These are phyloP conservation scores for Mycogone perniciosa DNA, from an alignment of 2,329 filamentous ascomycete genomes.

Conservation along the genomic window DNA sequence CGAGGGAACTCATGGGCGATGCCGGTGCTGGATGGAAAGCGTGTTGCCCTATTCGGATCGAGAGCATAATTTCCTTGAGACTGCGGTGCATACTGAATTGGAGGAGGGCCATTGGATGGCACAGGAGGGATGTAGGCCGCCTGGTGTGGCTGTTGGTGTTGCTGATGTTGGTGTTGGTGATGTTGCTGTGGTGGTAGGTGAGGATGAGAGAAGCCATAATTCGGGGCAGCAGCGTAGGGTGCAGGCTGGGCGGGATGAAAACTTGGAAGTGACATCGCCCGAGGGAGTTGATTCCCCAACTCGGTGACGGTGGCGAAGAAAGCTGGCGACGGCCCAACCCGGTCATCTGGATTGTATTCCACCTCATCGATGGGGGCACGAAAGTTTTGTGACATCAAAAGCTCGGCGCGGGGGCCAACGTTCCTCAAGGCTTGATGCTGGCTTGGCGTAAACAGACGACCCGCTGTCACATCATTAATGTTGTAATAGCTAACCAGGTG, in stretches of 20 bases:
- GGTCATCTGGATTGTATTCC: constrained; percentile 28
- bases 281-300: constrained; percentile 18
- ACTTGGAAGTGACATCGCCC: constrained; percentile 20
- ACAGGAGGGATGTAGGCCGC: neutral
- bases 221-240: constrained; percentile 1
- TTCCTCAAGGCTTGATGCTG: constrained; percentile 34
- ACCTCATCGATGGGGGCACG: constrained; percentile 58
- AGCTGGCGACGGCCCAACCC: constrained; percentile 5
- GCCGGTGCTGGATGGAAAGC: constrained; percentile 14
- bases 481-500: constrained; percentile 88
- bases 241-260: constrained; percentile 15
- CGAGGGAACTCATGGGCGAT: constrained; percentile 20
- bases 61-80: constrained; percentile 19
- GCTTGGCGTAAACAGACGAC: constrained; percentile 52
- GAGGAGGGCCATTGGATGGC: neutral
- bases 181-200: neutral
- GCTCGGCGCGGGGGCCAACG: constrained; percentile 49
- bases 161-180: neutral
- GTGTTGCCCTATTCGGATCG: constrained; percentile 10
- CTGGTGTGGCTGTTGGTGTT: neutral
- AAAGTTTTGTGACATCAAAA: constrained; percentile 60
- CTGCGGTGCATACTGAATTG: constrained; percentile 5
- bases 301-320: constrained; percentile 13
- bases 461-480: constrained; percentile 66
- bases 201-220: constrained; percentile 11